Evolutionary conservation across 108 stramenopile genomes (phyloP), one percentile per base, ranked within the genome.

Genomic region (Skeletonema marinoi): DNA sequence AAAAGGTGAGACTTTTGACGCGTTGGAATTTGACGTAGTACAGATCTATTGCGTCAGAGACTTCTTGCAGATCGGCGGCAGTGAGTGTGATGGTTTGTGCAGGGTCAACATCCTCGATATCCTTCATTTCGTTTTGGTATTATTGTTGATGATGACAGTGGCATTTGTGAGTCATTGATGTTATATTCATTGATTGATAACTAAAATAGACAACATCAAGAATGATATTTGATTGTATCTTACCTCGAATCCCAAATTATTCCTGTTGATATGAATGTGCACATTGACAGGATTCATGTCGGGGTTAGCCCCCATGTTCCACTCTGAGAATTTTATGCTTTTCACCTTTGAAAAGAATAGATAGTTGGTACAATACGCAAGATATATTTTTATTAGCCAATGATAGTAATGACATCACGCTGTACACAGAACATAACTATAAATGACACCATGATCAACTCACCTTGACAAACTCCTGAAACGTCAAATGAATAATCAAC

Each of bases 11-110:
- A 63, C 82, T 87, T 39, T 81, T 85, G 17, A 96, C 95, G 9
- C 95, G 87, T 80, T 96, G 95, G 69, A 90, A 96, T 70, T 91
- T 88, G 63, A 96, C 95, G 65, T 64, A 96, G 44, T 93, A 85
- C 13, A 90, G 82, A n/a, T 68, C 59, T 9, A 89, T 77, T 1
- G 90, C 81, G 29, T 84, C 85, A 0, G 90, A 80, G 14, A 54
- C 72, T 75, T 92, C 94, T 58, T 86, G 85, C 31, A 95, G 81
- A 62, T 93, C 88, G 41, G 85, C 80, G 2, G 90, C 68, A 0
- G 95, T 91, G 39, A 96, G 69, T 71, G 87, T 87, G 35, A 96
- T 70, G 10, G 78, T 74, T 71, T 92, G 89, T 25, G 87, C 89
- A 6, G 95, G 92, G 73, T 96, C 92, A 21, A 96, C 91, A 81